Evolutionary conservation across 176 grass and related monocot species (phyloP).

Genomic region (Oryza punctata): DNA sequence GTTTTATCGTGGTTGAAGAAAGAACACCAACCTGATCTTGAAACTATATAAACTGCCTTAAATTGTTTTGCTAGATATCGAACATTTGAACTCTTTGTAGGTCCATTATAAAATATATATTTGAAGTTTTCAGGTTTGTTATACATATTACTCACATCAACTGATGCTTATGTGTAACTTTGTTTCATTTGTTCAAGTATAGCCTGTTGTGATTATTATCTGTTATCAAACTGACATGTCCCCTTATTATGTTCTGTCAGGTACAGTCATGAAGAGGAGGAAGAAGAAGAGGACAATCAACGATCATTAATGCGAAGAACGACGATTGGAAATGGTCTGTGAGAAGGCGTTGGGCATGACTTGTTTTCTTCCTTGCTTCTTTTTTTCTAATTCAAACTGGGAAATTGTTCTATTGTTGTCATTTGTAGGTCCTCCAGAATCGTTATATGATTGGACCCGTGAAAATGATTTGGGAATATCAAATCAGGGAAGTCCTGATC

Average conservation of each 20-base stretch:
- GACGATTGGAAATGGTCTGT: slow-evolving; percentile 93
- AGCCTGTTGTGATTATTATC: background rate
- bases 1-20: background rate
- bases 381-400: slow-evolving; percentile 21
- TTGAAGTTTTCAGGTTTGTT: slow-evolving; percentile 30
- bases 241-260: slow-evolving; percentile 51
- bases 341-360: background rate
- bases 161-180: slow-evolving; percentile 8
- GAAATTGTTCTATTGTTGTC: slow-evolving; percentile 34
- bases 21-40: background rate
- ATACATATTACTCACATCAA: slow-evolving; percentile 8
- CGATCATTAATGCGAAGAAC: slow-evolving; percentile 77
- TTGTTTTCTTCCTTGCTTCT: slow-evolving; percentile 15
- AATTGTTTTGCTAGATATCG: background rate
- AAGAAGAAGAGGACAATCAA: slow-evolving; percentile 61
- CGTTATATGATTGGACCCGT: slow-evolving; percentile 88
- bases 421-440: slow-evolving; percentile 83
- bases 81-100: background rate
- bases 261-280: slow-evolving; percentile 87
- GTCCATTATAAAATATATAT: background rate
- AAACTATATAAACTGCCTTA: slow-evolving; percentile 18
- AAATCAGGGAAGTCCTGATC: slow-evolving; percentile 66
- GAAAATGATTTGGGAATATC: slow-evolving; percentile 65
- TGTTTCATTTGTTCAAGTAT: slow-evolving; percentile 26
- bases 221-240: slow-evolving; percentile 23